Percentiles rank a stretch among this genome's conserved stretches.
Evolutionary conservation across 169 alveolate species (phyloP).

Genomic region (Miamiensis avidus): DNA sequence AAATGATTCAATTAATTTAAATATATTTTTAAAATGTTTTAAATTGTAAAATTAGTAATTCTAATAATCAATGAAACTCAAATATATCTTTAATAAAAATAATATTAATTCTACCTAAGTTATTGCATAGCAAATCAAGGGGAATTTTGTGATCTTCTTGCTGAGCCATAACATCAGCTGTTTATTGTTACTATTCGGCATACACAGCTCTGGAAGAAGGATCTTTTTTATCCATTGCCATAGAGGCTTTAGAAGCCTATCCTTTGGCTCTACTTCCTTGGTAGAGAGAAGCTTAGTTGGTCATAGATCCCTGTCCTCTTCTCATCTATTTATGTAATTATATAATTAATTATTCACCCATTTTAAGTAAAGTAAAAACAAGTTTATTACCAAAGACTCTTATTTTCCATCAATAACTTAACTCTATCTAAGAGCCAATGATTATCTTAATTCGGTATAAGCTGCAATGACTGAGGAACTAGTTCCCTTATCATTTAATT

Average conservation of each 20-base stretch:
- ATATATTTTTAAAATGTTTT: too few relatives aligned
- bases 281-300: not conserved
- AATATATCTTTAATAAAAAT: too few relatives aligned
- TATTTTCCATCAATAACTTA: not conserved
- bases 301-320: not conserved
- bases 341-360: too few relatives aligned
- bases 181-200: not conserved
- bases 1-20: not conserved
- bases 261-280: not conserved
- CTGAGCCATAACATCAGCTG: not conserved
- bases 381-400: not conserved
- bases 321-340: not conserved
- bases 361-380: too few relatives aligned
- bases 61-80: too few relatives aligned
- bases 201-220: not conserved
- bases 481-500: not conserved
- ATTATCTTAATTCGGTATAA: not conserved
- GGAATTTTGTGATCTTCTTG: not conserved
- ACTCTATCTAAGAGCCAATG: not conserved
- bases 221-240: not conserved
- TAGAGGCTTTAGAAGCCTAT: not conserved
- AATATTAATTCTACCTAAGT: too few relatives aligned
- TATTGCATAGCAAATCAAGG: too few relatives aligned
- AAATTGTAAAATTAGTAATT: too few relatives aligned
- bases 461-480: not conserved